These are phyloP conservation scores for Starmerella apis DNA, from an alignment of 805 yeast genomes.

Conservation along the genomic window DNA sequence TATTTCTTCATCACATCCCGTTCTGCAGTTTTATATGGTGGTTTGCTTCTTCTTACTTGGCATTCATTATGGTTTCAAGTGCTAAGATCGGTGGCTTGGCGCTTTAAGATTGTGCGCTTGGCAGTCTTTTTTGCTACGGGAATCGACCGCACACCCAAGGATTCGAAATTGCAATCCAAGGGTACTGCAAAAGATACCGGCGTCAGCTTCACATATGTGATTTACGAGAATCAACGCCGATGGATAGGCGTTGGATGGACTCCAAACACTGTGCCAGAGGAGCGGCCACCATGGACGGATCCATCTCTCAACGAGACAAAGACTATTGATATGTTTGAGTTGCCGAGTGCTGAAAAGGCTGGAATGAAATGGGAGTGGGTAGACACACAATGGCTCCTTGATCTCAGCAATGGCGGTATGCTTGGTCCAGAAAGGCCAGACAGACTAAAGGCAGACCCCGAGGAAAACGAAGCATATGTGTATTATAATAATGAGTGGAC, in stretches of 20 bases:
- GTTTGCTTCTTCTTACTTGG: slow-evolving; percentile 58
- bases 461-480: slow-evolving; percentile 71
- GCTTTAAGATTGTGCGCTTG: slow-evolving; percentile 57
- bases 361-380: slow-evolving; percentile 92
- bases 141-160: slow-evolving; percentile 30
- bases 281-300: slow-evolving; percentile 95
- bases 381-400: slow-evolving; percentile 84
- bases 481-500: slow-evolving; percentile 93
- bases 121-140: slow-evolving; percentile 78
- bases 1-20: slow-evolving; percentile 63
- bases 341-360: slow-evolving; percentile 61
- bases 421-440: background rate
- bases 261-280: slow-evolving; percentile 76
- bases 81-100: slow-evolving; percentile 77
- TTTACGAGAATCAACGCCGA: slow-evolving; percentile 89
- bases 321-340: slow-evolving; percentile 61
- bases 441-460: slow-evolving; percentile 43
- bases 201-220: slow-evolving; percentile 65
- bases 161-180: background rate
- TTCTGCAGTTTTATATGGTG: slow-evolving; percentile 47
- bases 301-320: slow-evolving; percentile 82
- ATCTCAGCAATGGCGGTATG: slow-evolving; percentile 73
- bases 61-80: slow-evolving; percentile 81
- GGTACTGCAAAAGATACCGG: background rate
- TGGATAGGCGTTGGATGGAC: slow-evolving; percentile 99